Evolutionary conservation across 805 yeast species (phyloP), one percentile per base, ranked within the genome.

Genomic region (Cyberlindnera mrakii): DNA sequence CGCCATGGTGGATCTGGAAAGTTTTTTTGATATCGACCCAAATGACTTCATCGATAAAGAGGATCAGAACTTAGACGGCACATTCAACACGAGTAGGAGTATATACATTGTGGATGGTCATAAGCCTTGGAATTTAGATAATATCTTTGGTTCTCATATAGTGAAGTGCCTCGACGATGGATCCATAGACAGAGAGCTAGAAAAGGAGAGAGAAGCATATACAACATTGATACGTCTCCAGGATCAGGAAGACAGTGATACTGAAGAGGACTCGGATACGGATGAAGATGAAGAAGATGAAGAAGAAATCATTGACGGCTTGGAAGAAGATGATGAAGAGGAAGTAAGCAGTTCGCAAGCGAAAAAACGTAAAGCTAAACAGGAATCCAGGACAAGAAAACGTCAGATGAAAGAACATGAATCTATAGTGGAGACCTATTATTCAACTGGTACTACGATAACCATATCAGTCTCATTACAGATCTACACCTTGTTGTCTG

Each of bases 81-180:
- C 60, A 17, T 48, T 67, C 30, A 56, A 60, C 36, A 59, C 72
- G 33, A 73, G 65, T 38, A 72, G 93, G 49, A 77, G 72, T 44
- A 75, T 91, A 3, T 95, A 87, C 55, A 76, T 95, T 10, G 72
- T 93, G 43, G 99, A 93, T 63, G 89, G 96, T 3, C 93, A 85
- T 51, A 69, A 98, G 50, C 99, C 99, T 4, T 93, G 99, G 98
- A 90, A 90, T 63, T 67, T 93, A 50, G 96, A 90, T 60, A 93
- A 93, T 58, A 57, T 93, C 37, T 90, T 85, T 70, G 96, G 96
- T 1, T 81, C 91, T 6, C 78, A 78, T 9, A 72, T 78, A 49
- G 77, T 93, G 5, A 72, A 72, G 6, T 90, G 98, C 62, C 75
- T 90, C 47, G 98, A 90, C 57, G 98, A 91, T 59, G 96, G 96